Conservation (phyloP, 78 protist species). For the Dictyostelium intermedium region DNA sequence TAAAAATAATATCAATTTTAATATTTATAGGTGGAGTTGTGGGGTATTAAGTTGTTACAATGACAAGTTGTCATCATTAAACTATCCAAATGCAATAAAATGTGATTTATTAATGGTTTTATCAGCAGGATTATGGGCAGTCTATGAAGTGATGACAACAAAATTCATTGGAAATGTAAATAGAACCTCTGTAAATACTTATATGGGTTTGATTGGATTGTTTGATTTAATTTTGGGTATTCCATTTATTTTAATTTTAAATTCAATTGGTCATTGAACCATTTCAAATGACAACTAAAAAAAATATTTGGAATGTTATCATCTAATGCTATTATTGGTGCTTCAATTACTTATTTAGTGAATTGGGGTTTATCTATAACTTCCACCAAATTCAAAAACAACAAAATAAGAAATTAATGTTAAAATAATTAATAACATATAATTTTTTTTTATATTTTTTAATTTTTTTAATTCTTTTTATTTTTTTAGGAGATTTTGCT, state of each 20-base stretch:
- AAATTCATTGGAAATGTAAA: slow-evolving; percentile 18
- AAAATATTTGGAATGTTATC: background rate
- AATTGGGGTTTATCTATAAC: slow-evolving; percentile 47
- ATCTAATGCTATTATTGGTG: background rate
- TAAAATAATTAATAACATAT: too few species aligned
- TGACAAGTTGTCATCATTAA: background rate
- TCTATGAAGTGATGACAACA: slow-evolving; percentile 43
- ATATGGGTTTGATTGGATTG: slow-evolving; percentile 9
- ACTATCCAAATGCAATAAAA: slow-evolving; percentile 29
- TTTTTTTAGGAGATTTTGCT: too few species aligned
- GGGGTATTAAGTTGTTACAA: background rate
- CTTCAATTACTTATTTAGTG: background rate
- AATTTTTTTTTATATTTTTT: too few species aligned
- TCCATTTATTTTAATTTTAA: background rate
- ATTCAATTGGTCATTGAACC: background rate
- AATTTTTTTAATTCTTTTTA: too few species aligned
- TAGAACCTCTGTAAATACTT: slow-evolving; percentile 49
- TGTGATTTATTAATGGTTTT: slow-evolving; percentile 60
- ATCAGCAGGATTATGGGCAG: slow-evolving; percentile 37
- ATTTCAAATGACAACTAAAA: background rate
- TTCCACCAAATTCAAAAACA: too few species aligned
- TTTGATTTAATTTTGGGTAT: background rate
- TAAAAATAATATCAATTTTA: slow-evolving; percentile 1
- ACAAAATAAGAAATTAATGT: too few species aligned
- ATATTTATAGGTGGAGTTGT: slow-evolving; percentile 53